Conservation (phyloP, 2,329 filamentous ascomycete genomes). For the Myrmaecium sp. region DNA sequence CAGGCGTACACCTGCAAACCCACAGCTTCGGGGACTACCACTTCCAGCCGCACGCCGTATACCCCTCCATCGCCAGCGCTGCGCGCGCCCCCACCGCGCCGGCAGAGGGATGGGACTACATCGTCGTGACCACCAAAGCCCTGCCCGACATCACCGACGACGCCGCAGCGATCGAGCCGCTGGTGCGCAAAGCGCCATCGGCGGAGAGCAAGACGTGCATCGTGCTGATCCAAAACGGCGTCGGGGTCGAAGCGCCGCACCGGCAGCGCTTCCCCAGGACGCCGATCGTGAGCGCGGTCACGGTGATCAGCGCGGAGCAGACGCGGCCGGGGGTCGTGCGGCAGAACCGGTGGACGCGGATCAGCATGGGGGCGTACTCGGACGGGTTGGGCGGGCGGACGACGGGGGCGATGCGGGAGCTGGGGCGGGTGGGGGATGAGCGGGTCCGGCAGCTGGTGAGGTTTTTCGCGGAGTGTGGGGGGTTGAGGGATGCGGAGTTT, state of each 20-base stretch:
- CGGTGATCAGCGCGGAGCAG: conserved; percentile 52
- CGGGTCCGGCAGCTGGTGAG: conserved; percentile 33
- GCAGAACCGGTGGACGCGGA: conserved; percentile 59
- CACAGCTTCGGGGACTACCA: conserved; percentile 50
- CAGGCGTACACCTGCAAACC: conserved; percentile 48
- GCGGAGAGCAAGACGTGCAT: conserved; percentile 34
- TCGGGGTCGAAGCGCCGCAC: conserved; percentile 55
- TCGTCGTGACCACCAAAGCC: conserved; percentile 55
- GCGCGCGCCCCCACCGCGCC: conserved; percentile 17
- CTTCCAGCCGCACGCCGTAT: conserved; percentile 45
- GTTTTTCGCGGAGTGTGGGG: conserved; percentile 41
- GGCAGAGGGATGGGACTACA: conserved; percentile 39
- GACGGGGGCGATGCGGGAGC: conserved; percentile 9
- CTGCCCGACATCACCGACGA: conserved; percentile 49
- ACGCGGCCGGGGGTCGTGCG: conserved; percentile 42
- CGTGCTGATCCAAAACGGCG: conserved; percentile 53
- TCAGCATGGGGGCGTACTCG: conserved; percentile 51
- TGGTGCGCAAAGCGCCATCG: conserved; percentile 27
- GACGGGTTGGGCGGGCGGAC: conserved; percentile 26
- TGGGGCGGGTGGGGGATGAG: conserved; percentile 20
- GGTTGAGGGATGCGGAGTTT: conserved; percentile 47
- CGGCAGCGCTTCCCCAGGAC: conserved; percentile 41
- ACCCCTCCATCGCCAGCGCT: conserved; percentile 41
- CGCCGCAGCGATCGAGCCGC: conserved; percentile 41
- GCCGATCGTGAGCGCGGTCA: conserved; percentile 50